phyloP scores from a whole-genome alignment of 257 asterid genomes.

The Haberlea rhodopensis region DNA sequence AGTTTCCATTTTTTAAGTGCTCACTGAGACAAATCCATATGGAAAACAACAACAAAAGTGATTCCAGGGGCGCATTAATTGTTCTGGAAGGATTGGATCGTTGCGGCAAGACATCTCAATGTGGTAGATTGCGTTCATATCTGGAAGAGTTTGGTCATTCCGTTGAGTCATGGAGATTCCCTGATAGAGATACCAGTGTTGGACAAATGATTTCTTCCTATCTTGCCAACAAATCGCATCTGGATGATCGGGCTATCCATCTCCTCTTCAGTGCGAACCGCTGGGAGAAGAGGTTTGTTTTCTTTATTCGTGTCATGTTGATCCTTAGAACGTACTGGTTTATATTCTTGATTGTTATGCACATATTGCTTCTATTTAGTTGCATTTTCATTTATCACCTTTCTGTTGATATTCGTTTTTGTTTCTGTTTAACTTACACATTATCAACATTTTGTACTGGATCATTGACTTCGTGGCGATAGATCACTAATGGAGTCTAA shows the following conservation, averaged over 20 bases:
- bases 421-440: too few species aligned
- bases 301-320: neutral
- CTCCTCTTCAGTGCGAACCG: conserved; percentile 96
- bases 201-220: conserved; percentile 96
- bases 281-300: conserved; percentile 82
- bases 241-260: conserved; percentile 88
- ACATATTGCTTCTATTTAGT: too few species aligned
- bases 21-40: conserved; percentile 53
- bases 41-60: conserved; percentile 47
- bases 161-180: conserved; percentile 89
- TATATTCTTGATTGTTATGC: too few species aligned
- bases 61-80: conserved; percentile 82
- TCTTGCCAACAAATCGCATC: conserved; percentile 67
- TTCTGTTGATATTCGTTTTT: too few species aligned
- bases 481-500: conserved; percentile 83
- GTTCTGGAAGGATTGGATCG: conserved; percentile 95
- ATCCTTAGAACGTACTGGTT: neutral
- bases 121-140: conserved; percentile 53
- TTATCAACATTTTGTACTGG: neutral
- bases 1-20: conserved; percentile 43
- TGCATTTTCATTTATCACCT: too few species aligned
- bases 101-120: conserved; percentile 89
- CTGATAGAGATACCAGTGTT: conserved; percentile 84
- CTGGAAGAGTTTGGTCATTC: conserved; percentile 62
- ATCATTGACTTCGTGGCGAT: conserved; percentile 22